Percentiles rank a stretch among this genome's conserved stretches.
These are phyloP conservation scores for Aquilaria malaccensis DNA, from an alignment of 345 rosid species.

Conservation along the genomic window DNA sequence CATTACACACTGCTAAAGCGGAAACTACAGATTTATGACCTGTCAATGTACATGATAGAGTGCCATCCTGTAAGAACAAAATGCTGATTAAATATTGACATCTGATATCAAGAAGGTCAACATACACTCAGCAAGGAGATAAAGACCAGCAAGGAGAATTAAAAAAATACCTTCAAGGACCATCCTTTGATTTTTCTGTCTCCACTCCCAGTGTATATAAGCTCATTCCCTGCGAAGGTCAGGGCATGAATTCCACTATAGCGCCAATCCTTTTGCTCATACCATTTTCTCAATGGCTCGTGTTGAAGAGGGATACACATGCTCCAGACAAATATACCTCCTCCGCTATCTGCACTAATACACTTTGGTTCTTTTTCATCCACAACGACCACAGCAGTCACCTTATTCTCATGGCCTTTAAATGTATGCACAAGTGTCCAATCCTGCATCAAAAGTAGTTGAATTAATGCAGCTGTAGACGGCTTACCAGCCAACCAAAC, in stretches of 20 bases:
- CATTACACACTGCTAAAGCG: constrained; percentile 43
- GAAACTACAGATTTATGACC: constrained; percentile 95
- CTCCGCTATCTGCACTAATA: constrained; percentile 78
- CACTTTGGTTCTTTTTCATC: constrained; percentile 64
- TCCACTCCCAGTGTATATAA: constrained; percentile 85
- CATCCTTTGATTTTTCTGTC: constrained; percentile 85
- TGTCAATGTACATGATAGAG: constrained; percentile 56
- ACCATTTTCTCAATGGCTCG: constrained; percentile 74
- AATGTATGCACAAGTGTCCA: constrained; percentile 73
- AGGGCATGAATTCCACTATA: constrained; percentile 84
- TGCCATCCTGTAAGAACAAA: constrained; percentile 49
- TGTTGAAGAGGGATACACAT: constrained; percentile 40
- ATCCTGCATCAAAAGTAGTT: constrained; percentile 43
- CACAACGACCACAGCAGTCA: constrained; percentile 59
- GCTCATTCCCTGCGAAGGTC: constrained; percentile 50
- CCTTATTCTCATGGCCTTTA: constrained; percentile 81
- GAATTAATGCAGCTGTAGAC: neutral
- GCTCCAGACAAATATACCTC: constrained; percentile 85
- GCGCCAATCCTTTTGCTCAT: constrained; percentile 90
- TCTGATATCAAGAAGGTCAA: neutral
- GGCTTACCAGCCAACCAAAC: too few species aligned
- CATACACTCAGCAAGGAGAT: neutral
- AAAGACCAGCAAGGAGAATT: constrained; percentile 1
- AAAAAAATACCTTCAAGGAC: constrained; percentile 57
- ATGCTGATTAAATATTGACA: constrained; percentile 3